Conservation (phyloP, 805 yeast genomes). For the Starmera amethionina region DNA sequence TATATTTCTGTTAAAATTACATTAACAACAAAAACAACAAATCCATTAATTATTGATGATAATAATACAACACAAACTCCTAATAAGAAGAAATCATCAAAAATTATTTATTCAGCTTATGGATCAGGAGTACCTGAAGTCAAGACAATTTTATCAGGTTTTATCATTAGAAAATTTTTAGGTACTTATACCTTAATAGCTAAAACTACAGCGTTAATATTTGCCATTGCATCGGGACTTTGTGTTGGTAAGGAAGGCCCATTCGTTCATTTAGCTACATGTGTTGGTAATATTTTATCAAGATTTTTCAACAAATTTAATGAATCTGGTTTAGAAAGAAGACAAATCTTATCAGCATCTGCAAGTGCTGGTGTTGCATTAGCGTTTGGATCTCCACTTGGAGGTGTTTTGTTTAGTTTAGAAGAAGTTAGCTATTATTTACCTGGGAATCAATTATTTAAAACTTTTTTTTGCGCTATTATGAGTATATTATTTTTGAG, state of each 20-base stretch:
- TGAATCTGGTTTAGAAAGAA: conserved; percentile 37
- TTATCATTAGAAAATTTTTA: conserved; percentile 41
- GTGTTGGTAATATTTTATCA: conserved; percentile 45
- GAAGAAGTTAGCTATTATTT: conserved; percentile 49
- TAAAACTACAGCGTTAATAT: conserved; percentile 37
- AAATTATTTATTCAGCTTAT: conserved; percentile 37
- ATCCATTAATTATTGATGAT: conserved; percentile 14
- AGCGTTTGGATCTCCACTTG: conserved; percentile 52
- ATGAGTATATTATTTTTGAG: conserved; percentile 41
- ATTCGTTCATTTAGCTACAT: conserved; percentile 48
- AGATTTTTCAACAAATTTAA: conserved; percentile 35
- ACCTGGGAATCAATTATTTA: conserved; percentile 43
- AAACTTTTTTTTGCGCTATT: conserved; percentile 47
- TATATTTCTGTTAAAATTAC: conserved; percentile 34
- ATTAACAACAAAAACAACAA: conserved; percentile 32
- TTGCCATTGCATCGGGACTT: conserved; percentile 49
- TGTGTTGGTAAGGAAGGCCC: conserved; percentile 56
- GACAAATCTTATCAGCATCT: conserved; percentile 46
- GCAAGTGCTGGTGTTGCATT: conserved; percentile 52
- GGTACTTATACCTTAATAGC: conserved; percentile 41
- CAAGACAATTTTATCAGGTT: conserved; percentile 48
- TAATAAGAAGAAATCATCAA: background rate
- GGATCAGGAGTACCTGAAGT: conserved; percentile 60
- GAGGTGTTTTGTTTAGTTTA: conserved; percentile 46
- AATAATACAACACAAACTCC: background rate